Base-by-base conservation (phyloP, 148 eudicot species). In the Fagopyrum tataricum region DNA sequence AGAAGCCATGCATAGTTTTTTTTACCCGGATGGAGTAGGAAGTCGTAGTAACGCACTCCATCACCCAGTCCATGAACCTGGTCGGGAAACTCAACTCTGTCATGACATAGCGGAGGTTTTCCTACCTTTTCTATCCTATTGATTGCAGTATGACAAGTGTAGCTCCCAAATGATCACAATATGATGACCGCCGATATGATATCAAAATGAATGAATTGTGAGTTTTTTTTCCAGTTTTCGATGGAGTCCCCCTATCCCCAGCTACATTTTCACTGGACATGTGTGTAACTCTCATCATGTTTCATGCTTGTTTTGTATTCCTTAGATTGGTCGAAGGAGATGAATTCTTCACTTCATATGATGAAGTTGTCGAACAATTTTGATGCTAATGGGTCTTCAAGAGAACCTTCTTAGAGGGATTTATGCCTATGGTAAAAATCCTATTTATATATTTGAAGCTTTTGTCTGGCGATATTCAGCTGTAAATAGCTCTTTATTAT, bases 341-440 rank as follows among this genome's bases (percentile, higher is more conserved):
- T 48, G 80, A 82, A 1, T 77, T 77, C 62, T 79, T 82, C 78
- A 79, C 85, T 39, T 72, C 82, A 21, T 79, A 77, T 56, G 85
- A 79, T 75, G 82, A 82, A 73, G 80, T 77, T 42, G 74, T 72
- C 58, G 85, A n/a, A 79, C 14, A 82, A 74, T 51, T 82, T 82
- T 73, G 85, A 82, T 74, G 68, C 76, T 59, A n/a, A 82, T 82
- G 85, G 85, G 82, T 6, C 75, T 82, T 51, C 85, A 77, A 72
- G 82, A 82, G 80, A 77, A 79, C 52, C 85, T 82, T 71, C 85
- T 82, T 7, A 77, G 82, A 72, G 85, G 85, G 62, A 82, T 82
- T 53, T 79, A 82, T 72, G 85, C 80, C 6, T 82, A 82, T 69
- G 85, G 85, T 82, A 76, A 53, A 23, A 6, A 72, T 72, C 46